Conservation (phyloP, 345 rosid species). For the Diplotaxis tenuifolia region DNA sequence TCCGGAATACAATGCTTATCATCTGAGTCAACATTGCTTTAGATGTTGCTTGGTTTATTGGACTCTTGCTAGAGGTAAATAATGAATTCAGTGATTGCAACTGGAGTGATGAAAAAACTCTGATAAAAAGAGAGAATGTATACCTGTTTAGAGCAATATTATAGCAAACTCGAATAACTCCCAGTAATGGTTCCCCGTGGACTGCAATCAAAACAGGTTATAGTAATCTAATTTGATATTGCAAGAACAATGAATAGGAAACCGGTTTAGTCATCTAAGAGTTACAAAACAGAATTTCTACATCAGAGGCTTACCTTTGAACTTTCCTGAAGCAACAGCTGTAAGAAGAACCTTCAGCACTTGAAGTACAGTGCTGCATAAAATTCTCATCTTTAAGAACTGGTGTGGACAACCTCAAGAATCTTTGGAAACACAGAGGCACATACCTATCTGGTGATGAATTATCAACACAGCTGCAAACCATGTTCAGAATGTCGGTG, state of each 20-base stretch:
- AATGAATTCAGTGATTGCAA: slow-evolving; percentile 33
- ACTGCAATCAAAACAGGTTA: slow-evolving; percentile 50
- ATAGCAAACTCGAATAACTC: slow-evolving; percentile 95
- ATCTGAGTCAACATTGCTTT: slow-evolving; percentile 99
- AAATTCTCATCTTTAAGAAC: slow-evolving; percentile 31
- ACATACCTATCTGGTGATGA: slow-evolving; percentile 92
- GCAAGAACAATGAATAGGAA: slow-evolving; percentile 1
- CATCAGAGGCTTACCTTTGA: slow-evolving; percentile 62
- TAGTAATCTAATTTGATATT: background rate
- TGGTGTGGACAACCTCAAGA: slow-evolving; percentile 23
- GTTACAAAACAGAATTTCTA: slow-evolving; percentile 22
- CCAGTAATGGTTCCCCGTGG: slow-evolving; percentile 94
- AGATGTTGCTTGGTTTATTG: slow-evolving; percentile 93
- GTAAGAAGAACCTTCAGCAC: slow-evolving; percentile 96
- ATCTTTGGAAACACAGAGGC: slow-evolving; percentile 11
- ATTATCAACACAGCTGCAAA: slow-evolving; percentile 84
- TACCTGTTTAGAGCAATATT: slow-evolving; percentile 97
- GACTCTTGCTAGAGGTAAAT: slow-evolving; percentile 85
- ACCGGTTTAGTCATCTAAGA: background rate
- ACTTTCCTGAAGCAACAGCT: slow-evolving; percentile 91
- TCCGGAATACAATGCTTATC: slow-evolving; percentile 87
- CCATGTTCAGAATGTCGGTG: slow-evolving; percentile 86
- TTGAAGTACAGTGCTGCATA: slow-evolving; percentile 85
- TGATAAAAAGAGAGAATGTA: slow-evolving; percentile 14
- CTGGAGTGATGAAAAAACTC: slow-evolving; percentile 20